phyloP scores from a whole-genome alignment of 371 early-diverging fungal genomes.

The Actinomucor elegans region DNA sequence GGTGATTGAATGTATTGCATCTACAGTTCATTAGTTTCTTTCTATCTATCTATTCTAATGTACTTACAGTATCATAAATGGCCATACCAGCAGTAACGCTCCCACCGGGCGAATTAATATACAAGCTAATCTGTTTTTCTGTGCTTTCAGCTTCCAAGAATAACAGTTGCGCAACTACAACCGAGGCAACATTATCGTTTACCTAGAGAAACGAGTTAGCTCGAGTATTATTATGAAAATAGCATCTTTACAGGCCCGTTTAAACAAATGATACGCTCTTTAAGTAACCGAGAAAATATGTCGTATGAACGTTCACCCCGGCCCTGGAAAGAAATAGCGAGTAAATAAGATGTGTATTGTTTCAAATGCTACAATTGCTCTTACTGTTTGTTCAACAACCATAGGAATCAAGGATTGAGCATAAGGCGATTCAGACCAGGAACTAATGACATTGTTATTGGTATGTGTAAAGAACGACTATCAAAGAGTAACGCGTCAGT shows the following conservation, averaged over 20 bases:
- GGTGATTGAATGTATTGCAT: conserved; percentile 84
- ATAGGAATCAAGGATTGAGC: conserved; percentile 67
- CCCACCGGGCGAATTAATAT: conserved; percentile 97
- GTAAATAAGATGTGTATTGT: no score
- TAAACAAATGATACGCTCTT: conserved; percentile 94
- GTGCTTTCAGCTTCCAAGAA: conserved; percentile 95
- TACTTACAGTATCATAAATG: conserved; percentile 83
- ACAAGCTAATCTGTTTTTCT: conserved; percentile 89
- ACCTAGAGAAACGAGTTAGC: conserved; percentile 46
- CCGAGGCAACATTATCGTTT: conserved; percentile 78
- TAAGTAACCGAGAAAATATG: conserved; percentile 94
- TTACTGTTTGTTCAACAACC: conserved; percentile 74
- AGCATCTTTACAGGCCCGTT: conserved; percentile 72
- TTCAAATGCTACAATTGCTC: neutral
- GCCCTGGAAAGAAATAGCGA: conserved; percentile 34
- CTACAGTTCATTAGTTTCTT: no score
- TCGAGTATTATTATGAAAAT: conserved; percentile 1
- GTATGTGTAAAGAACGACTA: conserved; percentile 12
- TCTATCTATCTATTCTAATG: neutral
- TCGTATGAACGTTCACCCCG: conserved; percentile 89
- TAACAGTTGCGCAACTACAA: conserved; percentile 92
- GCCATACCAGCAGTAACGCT: conserved; percentile 96
- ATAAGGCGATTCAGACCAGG: conserved; percentile 27
- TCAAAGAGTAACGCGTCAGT: neutral
- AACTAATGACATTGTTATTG: conserved; percentile 7